phyloP scores from a whole-genome alignment of 352 stramenopile species.

The Phytopythium vexans region DNA sequence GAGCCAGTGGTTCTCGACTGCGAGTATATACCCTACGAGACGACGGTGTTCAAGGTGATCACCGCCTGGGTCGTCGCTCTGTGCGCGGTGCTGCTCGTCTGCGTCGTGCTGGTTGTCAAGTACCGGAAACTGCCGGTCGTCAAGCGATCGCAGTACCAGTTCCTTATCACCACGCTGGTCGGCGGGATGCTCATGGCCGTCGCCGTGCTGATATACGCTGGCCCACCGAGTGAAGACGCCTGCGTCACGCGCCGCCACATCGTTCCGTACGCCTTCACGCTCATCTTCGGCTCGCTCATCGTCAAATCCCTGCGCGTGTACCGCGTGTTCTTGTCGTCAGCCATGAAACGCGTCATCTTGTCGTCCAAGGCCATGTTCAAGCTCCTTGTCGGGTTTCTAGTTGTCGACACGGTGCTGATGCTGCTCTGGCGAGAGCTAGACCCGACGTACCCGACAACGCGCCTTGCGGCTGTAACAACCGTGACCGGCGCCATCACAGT shows the following conservation, averaged over 20 bases:
- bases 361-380: conserved; percentile 42
- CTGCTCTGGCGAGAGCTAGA: conserved; percentile 25
- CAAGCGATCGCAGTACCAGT: conserved; percentile 69
- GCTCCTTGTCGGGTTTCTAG: conserved; percentile 27
- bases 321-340: conserved; percentile 35
- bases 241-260: conserved; percentile 30
- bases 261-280: conserved; percentile 39
- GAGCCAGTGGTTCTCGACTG: conserved; percentile 30
- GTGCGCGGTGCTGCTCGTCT: conserved; percentile 14
- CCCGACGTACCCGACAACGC: conserved; percentile 9
- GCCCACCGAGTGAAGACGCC: conserved; percentile 20
- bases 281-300: conserved; percentile 44
- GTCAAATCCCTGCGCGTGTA: conserved; percentile 58
- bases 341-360: conserved; percentile 46
- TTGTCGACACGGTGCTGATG: conserved; percentile 33
- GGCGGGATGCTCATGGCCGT: conserved; percentile 48
- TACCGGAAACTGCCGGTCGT: conserved; percentile 40
- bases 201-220: conserved; percentile 34
- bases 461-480: conserved; percentile 9
- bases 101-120: conserved; percentile 27
- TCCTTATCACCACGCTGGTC: conserved; percentile 48
- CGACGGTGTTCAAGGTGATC: conserved; percentile 15
- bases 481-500: conserved; percentile 15
- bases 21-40: conserved; percentile 35
- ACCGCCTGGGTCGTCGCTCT: conserved; percentile 17